Evolutionary conservation across 2,329 filamentous ascomycete genomes (phyloP).

Genomic region (Exophiala dermatitidis): DNA sequence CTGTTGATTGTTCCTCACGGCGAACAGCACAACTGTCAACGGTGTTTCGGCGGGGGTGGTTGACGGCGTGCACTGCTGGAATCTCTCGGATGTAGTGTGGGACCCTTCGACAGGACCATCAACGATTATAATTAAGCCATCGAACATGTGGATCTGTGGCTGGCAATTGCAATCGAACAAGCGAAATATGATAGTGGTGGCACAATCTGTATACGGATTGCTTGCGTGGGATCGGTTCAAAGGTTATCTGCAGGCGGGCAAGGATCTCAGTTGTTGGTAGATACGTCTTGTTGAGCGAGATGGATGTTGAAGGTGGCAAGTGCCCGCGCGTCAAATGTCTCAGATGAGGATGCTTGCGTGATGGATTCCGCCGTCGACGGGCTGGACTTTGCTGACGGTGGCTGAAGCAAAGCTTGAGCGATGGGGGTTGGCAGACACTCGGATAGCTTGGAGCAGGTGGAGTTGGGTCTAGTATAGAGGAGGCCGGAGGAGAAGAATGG

Average conservation of each 20-base stretch:
- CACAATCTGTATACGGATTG: background rate
- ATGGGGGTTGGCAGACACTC: slow-evolving; percentile 5
- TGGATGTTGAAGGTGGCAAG: slow-evolving; percentile 5
- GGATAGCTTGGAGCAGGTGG: slow-evolving; percentile 21
- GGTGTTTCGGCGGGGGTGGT: background rate
- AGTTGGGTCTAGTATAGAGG: background rate
- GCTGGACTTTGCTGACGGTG: slow-evolving; percentile 2
- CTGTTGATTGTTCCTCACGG: background rate
- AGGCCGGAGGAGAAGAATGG: background rate
- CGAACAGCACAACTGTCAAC: background rate
- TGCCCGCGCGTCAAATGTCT: slow-evolving; percentile 16
- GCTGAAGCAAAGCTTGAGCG: slow-evolving; percentile 6
- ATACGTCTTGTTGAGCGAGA: background rate
- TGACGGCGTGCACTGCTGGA: background rate
- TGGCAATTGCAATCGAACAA: slow-evolving; percentile 9
- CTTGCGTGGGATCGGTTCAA: background rate
- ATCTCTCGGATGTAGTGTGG: background rate
- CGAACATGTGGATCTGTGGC: slow-evolving; percentile 5
- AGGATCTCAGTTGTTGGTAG: background rate
- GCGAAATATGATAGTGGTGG: slow-evolving; percentile 9
- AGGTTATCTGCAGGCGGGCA: background rate
- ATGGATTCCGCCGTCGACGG: background rate
- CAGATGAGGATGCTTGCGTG: slow-evolving; percentile 9
- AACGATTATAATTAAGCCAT: background rate
- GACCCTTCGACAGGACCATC: background rate